Conservation (phyloP, 2,329 filamentous ascomycete genomes). For the Neofusicoccum ribis region DNA sequence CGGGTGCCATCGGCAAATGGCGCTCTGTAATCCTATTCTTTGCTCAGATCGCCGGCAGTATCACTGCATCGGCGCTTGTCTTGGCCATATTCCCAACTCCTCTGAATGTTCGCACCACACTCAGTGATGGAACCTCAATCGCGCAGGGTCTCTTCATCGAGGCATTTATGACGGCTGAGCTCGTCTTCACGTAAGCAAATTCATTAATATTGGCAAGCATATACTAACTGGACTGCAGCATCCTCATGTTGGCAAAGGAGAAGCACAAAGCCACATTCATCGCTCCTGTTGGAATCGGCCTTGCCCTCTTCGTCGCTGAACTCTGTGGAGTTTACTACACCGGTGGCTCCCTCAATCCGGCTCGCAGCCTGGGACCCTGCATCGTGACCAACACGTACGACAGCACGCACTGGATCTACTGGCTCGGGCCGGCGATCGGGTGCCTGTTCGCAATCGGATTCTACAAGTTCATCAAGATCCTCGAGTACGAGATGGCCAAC, state of each 20-base stretch:
- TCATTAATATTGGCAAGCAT: conserved; percentile 29
- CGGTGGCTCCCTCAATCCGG: conserved; percentile 49
- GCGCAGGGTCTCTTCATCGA: conserved; percentile 42
- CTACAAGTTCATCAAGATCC: conserved; percentile 42
- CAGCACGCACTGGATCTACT: conserved; percentile 50
- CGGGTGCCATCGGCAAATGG: conserved; percentile 29
- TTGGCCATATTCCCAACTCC: conserved; percentile 33
- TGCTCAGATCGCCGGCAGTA: conserved; percentile 31
- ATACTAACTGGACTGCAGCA: conserved; percentile 30
- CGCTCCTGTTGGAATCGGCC: conserved; percentile 27
- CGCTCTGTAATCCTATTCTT: conserved; percentile 36
- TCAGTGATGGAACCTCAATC: conserved; percentile 33
- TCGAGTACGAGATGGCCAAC: conserved; percentile 46
- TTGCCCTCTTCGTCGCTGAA: conserved; percentile 27
- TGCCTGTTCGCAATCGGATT: conserved; percentile 39
- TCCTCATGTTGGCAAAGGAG: conserved; percentile 32
- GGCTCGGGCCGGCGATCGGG: conserved; percentile 46
- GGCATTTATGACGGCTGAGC: conserved; percentile 40
- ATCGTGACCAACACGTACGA: conserved; percentile 44
- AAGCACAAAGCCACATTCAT: conserved; percentile 34
- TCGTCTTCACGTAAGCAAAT: conserved; percentile 39
- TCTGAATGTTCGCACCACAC: conserved; percentile 34
- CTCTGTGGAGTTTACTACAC: conserved; percentile 41
- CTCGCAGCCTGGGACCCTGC: conserved; percentile 47
- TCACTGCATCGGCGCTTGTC: conserved; percentile 30